These are phyloP conservation scores for Cucurbita ficifolia DNA, from an alignment of 306 rosid species.

Conservation along the genomic window DNA sequence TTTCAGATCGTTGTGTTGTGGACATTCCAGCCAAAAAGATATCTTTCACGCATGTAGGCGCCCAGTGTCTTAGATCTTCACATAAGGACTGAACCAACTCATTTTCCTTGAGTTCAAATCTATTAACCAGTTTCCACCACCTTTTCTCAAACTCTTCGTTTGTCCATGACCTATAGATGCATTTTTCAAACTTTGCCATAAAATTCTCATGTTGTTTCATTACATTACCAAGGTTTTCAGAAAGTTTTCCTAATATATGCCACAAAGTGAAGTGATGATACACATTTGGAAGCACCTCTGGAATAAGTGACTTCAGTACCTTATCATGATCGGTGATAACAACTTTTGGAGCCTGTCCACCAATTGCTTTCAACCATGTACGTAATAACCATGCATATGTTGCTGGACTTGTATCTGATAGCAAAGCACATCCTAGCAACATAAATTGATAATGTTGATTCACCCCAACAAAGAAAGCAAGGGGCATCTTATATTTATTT, in stretches of 20 bases:
- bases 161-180: slow-evolving; percentile 68
- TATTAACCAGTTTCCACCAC: slow-evolving; percentile 66
- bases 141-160: slow-evolving; percentile 77
- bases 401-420: slow-evolving; percentile 65
- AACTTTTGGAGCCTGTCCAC: slow-evolving; percentile 78
- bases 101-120: slow-evolving; percentile 68
- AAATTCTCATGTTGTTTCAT: slow-evolving; percentile 61
- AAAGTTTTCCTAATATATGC: slow-evolving; percentile 77
- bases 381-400: slow-evolving; percentile 68
- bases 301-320: slow-evolving; percentile 52
- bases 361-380: slow-evolving; percentile 83
- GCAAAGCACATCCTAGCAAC: slow-evolving; percentile 88
- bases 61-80: slow-evolving; percentile 84
- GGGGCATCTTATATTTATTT: slow-evolving; percentile 92
- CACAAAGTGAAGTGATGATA: slow-evolving; percentile 61
- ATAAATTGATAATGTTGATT: slow-evolving; percentile 89
- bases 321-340: slow-evolving; percentile 74
- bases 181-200: slow-evolving; percentile 74
- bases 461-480: slow-evolving; percentile 82
- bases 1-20: slow-evolving; percentile 70
- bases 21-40: slow-evolving; percentile 84
- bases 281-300: slow-evolving; percentile 54
- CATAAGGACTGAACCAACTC: slow-evolving; percentile 58
- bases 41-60: slow-evolving; percentile 61
- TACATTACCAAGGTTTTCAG: slow-evolving; percentile 66